Conservation (phyloP, 2,329 filamentous ascomycete genomes). For the Ceratocystis alfenasii region DNA sequence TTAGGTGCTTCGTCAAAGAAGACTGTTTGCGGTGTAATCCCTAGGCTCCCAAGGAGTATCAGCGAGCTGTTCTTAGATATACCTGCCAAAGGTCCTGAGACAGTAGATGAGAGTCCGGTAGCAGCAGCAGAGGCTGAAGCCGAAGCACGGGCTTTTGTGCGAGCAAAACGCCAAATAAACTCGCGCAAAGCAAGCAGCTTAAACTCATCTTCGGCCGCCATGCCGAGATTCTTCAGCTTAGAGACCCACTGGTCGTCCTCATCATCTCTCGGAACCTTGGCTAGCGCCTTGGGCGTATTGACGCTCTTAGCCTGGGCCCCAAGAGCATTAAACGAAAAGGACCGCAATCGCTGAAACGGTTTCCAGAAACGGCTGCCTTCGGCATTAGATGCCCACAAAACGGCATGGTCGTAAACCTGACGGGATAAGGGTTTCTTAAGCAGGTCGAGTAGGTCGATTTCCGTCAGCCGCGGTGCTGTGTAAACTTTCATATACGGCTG, state of each 20-base stretch:
- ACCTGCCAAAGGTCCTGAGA: conserved; percentile 31
- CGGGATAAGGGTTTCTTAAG: conserved; percentile 72
- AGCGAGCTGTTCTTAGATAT: conserved; percentile 43
- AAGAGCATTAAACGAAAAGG: conserved; percentile 44
- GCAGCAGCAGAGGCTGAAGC: conserved; percentile 29
- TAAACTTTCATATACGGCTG: conserved; percentile 68
- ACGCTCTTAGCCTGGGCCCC: conserved; percentile 42
- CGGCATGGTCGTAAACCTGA: conserved; percentile 69
- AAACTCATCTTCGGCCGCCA: conserved; percentile 71
- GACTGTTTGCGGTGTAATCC: conserved; percentile 74
- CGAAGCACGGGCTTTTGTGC: conserved; percentile 50
- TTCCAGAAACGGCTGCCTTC: conserved; percentile 85
- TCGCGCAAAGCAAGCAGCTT: conserved; percentile 78
- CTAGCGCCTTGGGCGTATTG: conserved; percentile 44
- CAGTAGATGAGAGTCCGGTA: conserved; percentile 24
- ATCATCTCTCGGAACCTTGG: conserved; percentile 61
- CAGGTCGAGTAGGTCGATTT: conserved; percentile 64
- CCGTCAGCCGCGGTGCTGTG: conserved; percentile 53
- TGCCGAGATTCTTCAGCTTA: conserved; percentile 70
- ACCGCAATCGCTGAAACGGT: conserved; percentile 53
- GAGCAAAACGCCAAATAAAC: conserved; percentile 79
- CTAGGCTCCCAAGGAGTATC: conserved; percentile 60
- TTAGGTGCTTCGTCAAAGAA: conserved; percentile 65
- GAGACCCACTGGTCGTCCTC: conserved; percentile 92
- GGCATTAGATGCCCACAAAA: conserved; percentile 71